These are phyloP conservation scores for Leishmania lainsoni DNA, from an alignment of 208 protist genomes.

Conservation along the genomic window DNA sequence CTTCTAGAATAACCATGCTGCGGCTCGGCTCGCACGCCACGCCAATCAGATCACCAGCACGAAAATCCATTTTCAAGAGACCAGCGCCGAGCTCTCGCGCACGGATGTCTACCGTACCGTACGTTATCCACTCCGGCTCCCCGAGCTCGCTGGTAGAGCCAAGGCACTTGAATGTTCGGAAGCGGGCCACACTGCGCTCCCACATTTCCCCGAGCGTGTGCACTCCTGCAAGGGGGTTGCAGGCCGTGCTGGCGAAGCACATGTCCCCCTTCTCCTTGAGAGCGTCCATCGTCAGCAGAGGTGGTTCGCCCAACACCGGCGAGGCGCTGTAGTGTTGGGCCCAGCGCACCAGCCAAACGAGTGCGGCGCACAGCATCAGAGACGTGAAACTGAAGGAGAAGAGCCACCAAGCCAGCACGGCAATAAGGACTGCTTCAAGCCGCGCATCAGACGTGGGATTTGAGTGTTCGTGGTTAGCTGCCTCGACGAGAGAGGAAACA, in stretches of 20 bases:
- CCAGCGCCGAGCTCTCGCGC: slow-evolving; percentile 76
- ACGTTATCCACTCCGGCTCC: slow-evolving; percentile 73
- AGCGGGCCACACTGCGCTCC: slow-evolving; percentile 59
- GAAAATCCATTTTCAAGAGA: slow-evolving; percentile 57
- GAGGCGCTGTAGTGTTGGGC: slow-evolving; percentile 42
- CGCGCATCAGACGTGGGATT: slow-evolving; percentile 61
- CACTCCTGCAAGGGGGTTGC: slow-evolving; percentile 45
- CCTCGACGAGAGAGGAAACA: slow-evolving; percentile 57
- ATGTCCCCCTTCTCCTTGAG: slow-evolving; percentile 45
- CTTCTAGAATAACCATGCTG: slow-evolving; percentile 61
- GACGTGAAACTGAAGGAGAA: slow-evolving; percentile 49
- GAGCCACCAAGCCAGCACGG: slow-evolving; percentile 37
- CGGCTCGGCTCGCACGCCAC: slow-evolving; percentile 72
- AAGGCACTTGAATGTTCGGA: slow-evolving; percentile 65
- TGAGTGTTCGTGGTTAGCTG: slow-evolving; percentile 67
- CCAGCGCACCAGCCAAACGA: slow-evolving; percentile 43
- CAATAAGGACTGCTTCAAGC: slow-evolving; percentile 46
- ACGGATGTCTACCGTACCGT: slow-evolving; percentile 60
- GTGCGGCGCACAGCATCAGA: slow-evolving; percentile 32
- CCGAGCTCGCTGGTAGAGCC: slow-evolving; percentile 52
- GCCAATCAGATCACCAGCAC: slow-evolving; percentile 74
- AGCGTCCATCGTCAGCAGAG: slow-evolving; percentile 48
- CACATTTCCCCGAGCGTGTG: slow-evolving; percentile 63
- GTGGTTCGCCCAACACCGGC: slow-evolving; percentile 40
- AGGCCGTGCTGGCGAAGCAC: slow-evolving; percentile 24